Percentiles rank a stretch among this genome's conserved stretches.
Conservation (phyloP, 2,329 filamentous ascomycete genomes). For the Cercospora sojina region DNA sequence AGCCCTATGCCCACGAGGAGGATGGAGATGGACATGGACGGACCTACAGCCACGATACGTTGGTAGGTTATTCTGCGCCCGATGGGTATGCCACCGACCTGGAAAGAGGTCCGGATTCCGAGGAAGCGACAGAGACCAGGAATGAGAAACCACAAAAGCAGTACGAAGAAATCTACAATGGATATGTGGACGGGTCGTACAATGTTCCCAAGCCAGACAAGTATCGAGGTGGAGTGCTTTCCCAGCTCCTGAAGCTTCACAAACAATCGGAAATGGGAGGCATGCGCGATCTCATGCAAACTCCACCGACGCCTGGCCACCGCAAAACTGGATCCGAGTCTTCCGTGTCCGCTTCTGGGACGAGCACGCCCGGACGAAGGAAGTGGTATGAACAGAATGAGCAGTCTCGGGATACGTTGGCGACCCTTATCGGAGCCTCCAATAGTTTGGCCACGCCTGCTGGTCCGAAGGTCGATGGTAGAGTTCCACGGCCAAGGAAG, state of each 20-base stretch:
- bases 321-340: conserved; percentile 37
- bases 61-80: not conserved
- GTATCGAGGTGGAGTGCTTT: conserved; percentile 71
- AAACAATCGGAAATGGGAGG: conserved; percentile 39
- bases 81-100: not conserved
- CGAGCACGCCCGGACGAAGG: conserved; percentile 21
- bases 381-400: conserved; percentile 27
- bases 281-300: conserved; percentile 10
- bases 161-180: conserved; percentile 17
- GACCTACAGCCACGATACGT: not conserved
- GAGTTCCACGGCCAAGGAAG: conserved; percentile 35
- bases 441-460: conserved; percentile 44
- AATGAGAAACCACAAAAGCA: conserved; percentile 9
- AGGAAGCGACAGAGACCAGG: not conserved
- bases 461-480: conserved; percentile 40
- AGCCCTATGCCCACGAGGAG: not conserved
- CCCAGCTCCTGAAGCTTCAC: conserved; percentile 69
- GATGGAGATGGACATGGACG: not conserved
- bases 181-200: conserved; percentile 32
- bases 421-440: conserved; percentile 45
- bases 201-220: conserved; percentile 66
- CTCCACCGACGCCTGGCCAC: conserved; percentile 32
- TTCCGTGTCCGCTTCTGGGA: conserved; percentile 35
- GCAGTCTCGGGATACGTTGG: conserved; percentile 18
- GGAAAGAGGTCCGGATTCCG: not conserved